Conservation (phyloP, 371 early-diverging fungal species). For the Mortierella sp. region DNA sequence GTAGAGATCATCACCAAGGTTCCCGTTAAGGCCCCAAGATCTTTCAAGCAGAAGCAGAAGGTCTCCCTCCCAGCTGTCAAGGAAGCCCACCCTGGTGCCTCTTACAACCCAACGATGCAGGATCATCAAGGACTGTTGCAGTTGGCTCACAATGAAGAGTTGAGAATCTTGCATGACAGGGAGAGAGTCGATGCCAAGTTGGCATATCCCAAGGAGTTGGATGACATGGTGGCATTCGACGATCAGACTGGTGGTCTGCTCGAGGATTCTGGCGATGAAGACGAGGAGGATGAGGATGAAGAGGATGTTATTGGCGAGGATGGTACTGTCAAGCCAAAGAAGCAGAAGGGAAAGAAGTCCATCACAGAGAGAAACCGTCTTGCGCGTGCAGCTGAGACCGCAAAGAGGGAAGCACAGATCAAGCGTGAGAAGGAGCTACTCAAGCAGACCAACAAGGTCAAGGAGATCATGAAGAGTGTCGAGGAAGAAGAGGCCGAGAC, state of each 20-base stretch:
- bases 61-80: conserved; percentile 75
- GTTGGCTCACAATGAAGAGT: conserved; percentile 65
- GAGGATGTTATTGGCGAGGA: conserved; percentile 59
- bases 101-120: conserved; percentile 88
- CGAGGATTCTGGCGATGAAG: conserved; percentile 59
- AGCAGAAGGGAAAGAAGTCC: conserved; percentile 58
- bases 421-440: conserved; percentile 58
- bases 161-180: conserved; percentile 61
- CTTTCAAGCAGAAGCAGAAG: conserved; percentile 62
- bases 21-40: conserved; percentile 67
- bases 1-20: conserved; percentile 55
- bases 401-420: conserved; percentile 61
- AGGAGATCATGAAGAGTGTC: conserved; percentile 69
- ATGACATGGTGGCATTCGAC: conserved; percentile 47
- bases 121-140: conserved; percentile 78
- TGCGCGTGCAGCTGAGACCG: conserved; percentile 57
- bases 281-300: conserved; percentile 70
- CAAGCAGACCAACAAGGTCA: conserved; percentile 65
- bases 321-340: conserved; percentile 38
- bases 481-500: conserved; percentile 64
- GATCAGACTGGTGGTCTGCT: conserved; percentile 42
- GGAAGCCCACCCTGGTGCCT: conserved; percentile 87
- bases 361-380: conserved; percentile 61
- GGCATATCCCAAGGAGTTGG: conserved; percentile 61
- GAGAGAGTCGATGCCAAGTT: conserved; percentile 63